Percentiles rank a stretch among this genome's conserved stretches.
Conservation (phyloP, 306 rosid genomes). For the Begonia fuchsioides region DNA sequence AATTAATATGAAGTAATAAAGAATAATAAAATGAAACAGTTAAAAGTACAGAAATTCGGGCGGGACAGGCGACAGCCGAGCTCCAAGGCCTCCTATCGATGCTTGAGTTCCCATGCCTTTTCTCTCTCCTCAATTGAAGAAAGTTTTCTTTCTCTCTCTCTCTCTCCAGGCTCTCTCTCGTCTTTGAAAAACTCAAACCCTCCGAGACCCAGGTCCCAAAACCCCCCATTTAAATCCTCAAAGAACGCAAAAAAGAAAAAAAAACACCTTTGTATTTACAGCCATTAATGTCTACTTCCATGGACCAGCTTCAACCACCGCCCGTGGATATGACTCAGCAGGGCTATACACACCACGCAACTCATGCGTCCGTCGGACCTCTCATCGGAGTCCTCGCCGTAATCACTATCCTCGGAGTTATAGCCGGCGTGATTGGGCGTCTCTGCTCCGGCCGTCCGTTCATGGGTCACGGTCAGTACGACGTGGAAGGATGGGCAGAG, state of each 20-base stretch:
- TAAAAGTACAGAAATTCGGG: no score
- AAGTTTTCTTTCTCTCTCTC: background rate
- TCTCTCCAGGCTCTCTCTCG: background rate
- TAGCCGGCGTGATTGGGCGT: conserved; percentile 71
- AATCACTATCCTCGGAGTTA: conserved; percentile 52
- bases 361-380: conserved; percentile 65
- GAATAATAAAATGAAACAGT: no score
- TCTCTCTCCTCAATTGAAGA: no score
- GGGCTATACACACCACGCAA: conserved; percentile 28
- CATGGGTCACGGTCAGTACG: conserved; percentile 50
- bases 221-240: background rate
- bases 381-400: conserved; percentile 61
- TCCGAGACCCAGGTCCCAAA: background rate
- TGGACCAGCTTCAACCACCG: conserved; percentile 31
- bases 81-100: no score
- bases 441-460: conserved; percentile 73
- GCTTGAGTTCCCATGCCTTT: no score
- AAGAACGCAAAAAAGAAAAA: background rate
- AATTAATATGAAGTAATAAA: no score
- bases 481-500: conserved; percentile 67
- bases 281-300: conserved; percentile 29
- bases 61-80: no score
- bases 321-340: conserved; percentile 31
- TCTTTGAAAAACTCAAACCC: background rate
- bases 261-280: background rate